phyloP scores from a whole-genome alignment of 352 stramenopile genomes.

The Plasmopara muralis region DNA sequence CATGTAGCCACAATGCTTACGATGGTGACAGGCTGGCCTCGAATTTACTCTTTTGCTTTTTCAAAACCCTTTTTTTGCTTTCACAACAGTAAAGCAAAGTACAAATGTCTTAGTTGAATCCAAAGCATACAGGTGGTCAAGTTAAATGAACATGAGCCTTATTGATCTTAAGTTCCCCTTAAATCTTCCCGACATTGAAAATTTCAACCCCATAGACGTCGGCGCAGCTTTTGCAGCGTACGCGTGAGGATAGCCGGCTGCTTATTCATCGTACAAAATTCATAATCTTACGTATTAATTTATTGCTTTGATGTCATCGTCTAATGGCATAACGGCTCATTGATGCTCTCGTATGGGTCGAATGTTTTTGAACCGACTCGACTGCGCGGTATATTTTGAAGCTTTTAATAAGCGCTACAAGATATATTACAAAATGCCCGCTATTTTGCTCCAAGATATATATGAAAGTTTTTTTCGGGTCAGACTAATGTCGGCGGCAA shows the following conservation, averaged over 20 bases:
- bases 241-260: constrained; percentile 28
- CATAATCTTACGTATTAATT: neutral
- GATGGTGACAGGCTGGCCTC: no score
- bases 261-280: neutral
- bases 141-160: constrained; percentile 25
- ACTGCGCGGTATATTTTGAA: constrained; percentile 65
- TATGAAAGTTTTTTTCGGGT: constrained; percentile 34
- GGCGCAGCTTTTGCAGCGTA: constrained; percentile 51
- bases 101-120: constrained; percentile 32
- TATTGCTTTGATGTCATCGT: constrained; percentile 59
- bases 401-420: constrained; percentile 60
- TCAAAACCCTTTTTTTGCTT: constrained; percentile 58
- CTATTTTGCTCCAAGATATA: constrained; percentile 53
- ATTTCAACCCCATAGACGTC: constrained; percentile 36
- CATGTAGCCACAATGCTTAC: neutral
- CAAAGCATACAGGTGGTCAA: constrained; percentile 31
- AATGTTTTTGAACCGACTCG: constrained; percentile 36
- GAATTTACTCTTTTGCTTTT: no score
- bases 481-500: constrained; percentile 31
- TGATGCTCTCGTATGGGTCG: constrained; percentile 58
- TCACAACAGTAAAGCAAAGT: constrained; percentile 67
- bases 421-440: constrained; percentile 75
- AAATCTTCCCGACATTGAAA: constrained; percentile 23
- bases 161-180: constrained; percentile 30
- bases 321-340: constrained; percentile 33